Base-by-base conservation (phyloP, 768 basidiomycete genomes). In the Holtermannia corniformis region DNA sequence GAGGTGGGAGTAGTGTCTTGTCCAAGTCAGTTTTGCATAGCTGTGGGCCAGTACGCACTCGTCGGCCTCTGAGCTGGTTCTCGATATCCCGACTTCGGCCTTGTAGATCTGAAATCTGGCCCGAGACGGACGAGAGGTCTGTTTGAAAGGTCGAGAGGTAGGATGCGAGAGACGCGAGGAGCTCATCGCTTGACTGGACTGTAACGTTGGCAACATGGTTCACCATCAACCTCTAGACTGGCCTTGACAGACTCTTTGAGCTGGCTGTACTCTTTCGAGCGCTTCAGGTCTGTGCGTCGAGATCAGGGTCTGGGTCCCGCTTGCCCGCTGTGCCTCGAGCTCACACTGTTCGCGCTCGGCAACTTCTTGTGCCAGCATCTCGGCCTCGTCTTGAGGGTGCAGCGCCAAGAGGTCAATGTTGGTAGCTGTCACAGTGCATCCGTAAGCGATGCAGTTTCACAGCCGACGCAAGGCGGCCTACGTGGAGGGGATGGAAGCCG, bases 141-240 rank as follows among this genome's bases (percentile, higher is more conserved):
- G 79, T 85, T 72, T 96, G 93, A 65, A 99, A 99, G 0, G 87
- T 95, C 2, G 89, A 90, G 11, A 99, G 78, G 72, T 97, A 97
- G 1, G 82, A 78, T 60, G 95, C 85, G 2, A 99, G 78, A 1
- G 88, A 88, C 65, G 89, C 84, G 49, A 99, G 77, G 19, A 97
- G 79, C 54, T 78, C 78, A 13, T 87, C 79, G 64, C 92, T 93
- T 14, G 87, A 85, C 93, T 99, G 68, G 5, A 22, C 16, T 21
- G 50, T 60, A 4, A 43, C 47, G 21, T 3, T 41, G 23, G 4
- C 4, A n/a, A 2, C 27, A 13, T 4, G 49, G 22, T 4, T 44
- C 14, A 22, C 23, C 26, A 41, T 20, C 19, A 40, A 19, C 4
- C 16, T 11, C 7, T 16, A 19, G 12, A 44, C 65, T 48, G 32